A percentile compares a stretch with the other conserved stretches of the same genome.
phyloP scores from a whole-genome alignment of 352 stramenopile genomes.

The Achlya hypogyna region DNA sequence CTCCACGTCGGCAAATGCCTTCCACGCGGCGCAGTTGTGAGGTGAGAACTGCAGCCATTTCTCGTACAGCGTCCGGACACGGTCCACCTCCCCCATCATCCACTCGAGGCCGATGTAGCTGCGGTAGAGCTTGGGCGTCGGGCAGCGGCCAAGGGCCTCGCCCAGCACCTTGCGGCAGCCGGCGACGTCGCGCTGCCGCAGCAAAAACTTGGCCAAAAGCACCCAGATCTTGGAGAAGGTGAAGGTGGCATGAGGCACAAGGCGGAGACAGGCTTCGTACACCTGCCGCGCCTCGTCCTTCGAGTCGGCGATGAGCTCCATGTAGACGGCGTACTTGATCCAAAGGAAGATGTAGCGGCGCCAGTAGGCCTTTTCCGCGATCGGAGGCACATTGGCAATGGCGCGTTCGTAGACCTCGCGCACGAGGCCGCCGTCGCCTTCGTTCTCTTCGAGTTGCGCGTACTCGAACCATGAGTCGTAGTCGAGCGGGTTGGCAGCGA shows the following conservation, averaged over 20 bases:
- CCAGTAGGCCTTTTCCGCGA: conserved; percentile 97
- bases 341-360: conserved; percentile 98
- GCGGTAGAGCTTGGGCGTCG: conserved; percentile 88
- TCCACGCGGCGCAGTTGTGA: conserved; percentile 92
- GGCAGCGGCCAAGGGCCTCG: conserved; percentile 90
- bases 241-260: conserved; percentile 94
- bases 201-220: conserved; percentile 93
- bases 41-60: conserved; percentile 75
- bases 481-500: conserved; percentile 87
- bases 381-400: conserved; percentile 90
- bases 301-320: conserved; percentile 86
- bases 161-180: conserved; percentile 89
- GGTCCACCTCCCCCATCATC: conserved; percentile 97
- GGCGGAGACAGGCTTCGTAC: conserved; percentile 89
- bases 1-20: conserved; percentile 95
- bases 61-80: conserved; percentile 86
- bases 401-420: conserved; percentile 95
- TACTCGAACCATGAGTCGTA: conserved; percentile 99
- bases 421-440: conserved; percentile 56
- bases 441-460: conserved; percentile 94
- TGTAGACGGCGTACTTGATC: conserved; percentile 98
- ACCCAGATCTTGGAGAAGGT: conserved; percentile 99
- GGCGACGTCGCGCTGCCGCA: conserved; percentile 90
- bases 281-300: conserved; percentile 77
- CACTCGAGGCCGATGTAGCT: conserved; percentile 94